These are phyloP conservation scores for Naegleria fowleri DNA, from an alignment of 208 protist genomes.

Conservation along the genomic window DNA sequence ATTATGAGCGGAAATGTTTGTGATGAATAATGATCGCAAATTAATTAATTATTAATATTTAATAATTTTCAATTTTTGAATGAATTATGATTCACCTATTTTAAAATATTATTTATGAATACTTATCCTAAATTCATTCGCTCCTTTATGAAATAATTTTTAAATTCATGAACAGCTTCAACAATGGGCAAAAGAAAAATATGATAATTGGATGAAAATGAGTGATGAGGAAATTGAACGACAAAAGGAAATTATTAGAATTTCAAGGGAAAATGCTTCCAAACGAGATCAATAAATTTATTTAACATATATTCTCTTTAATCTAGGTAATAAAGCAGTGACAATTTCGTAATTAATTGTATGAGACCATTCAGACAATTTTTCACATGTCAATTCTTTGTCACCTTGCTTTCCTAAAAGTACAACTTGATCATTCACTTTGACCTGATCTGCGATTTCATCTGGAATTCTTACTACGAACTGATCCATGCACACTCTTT, in stretches of 20 bases:
- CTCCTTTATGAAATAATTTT: too few relatives aligned
- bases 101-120: too few relatives aligned
- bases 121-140: too few relatives aligned
- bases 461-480: background rate
- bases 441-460: background rate
- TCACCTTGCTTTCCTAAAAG: background rate
- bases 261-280: background rate
- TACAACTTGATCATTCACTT: background rate
- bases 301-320: background rate
- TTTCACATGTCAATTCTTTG: background rate
- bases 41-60: too few relatives aligned
- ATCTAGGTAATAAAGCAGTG: background rate
- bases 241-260: background rate
- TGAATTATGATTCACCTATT: too few relatives aligned
- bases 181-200: background rate
- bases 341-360: constrained; percentile 9
- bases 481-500: constrained; percentile 9
- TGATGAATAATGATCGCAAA: too few relatives aligned
- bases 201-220: background rate
- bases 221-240: background rate
- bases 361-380: background rate
- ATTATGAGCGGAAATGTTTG: too few relatives aligned
- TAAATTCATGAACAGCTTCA: background rate
- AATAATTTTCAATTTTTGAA: background rate
- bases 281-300: background rate